These are phyloP conservation scores for Bruguiera hainesii DNA, from an alignment of 441 rosid genomes.

Conservation along the genomic window DNA sequence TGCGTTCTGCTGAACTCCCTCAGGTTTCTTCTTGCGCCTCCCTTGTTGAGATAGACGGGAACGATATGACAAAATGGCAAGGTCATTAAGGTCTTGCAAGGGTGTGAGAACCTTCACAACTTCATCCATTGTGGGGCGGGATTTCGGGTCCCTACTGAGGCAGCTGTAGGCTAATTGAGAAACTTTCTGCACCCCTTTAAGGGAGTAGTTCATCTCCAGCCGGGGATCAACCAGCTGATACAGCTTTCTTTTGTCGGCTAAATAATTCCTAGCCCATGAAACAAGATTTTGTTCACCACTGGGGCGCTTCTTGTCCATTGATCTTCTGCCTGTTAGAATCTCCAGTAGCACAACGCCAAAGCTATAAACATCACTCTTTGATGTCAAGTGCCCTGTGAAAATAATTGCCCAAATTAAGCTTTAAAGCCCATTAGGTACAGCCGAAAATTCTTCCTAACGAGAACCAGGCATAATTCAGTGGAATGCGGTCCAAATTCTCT, in stretches of 20 bases:
- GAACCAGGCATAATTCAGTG: too few relatives aligned
- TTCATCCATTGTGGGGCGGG: constrained; percentile 70
- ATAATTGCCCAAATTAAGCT: neutral
- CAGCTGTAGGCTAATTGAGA: constrained; percentile 59
- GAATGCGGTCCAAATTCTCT: too few relatives aligned
- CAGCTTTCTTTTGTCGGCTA: constrained; percentile 52
- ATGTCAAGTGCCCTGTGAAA: constrained; percentile 65
- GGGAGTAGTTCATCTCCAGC: constrained; percentile 56
- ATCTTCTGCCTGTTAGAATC: constrained; percentile 66
- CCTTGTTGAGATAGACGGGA: constrained; percentile 58
- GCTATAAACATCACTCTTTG: constrained; percentile 84
- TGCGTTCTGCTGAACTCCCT: constrained; percentile 34
- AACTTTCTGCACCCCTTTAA: constrained; percentile 67
- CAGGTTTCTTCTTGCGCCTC: constrained; percentile 58
- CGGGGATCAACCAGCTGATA: constrained; percentile 34
- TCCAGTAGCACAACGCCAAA: constrained; percentile 91
- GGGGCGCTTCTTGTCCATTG: constrained; percentile 64
- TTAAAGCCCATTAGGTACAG: too few relatives aligned
- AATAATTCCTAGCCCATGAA: constrained; percentile 55
- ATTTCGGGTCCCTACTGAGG: constrained; percentile 59
- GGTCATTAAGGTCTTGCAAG: constrained; percentile 60
- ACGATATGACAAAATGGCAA: constrained; percentile 52
- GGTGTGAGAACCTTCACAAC: constrained; percentile 60
- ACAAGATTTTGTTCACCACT: constrained; percentile 48
- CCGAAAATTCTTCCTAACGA: too few relatives aligned